Base-by-base conservation (phyloP, 495 filamentous ascomycete genomes). In the Lasiosphaeris hirsuta region DNA sequence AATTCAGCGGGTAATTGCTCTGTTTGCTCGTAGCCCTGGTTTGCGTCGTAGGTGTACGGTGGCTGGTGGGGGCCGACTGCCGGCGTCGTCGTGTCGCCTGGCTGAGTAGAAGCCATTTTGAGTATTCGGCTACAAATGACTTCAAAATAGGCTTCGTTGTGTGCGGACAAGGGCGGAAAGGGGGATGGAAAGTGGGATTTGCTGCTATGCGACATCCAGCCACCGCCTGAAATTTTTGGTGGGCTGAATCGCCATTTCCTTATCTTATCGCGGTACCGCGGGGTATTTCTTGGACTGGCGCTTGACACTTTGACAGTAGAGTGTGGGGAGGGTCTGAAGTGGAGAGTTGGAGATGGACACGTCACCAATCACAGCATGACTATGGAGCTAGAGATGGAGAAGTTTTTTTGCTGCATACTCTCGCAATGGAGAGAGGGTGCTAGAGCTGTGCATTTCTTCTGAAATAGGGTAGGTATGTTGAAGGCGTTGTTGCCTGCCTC, bases 61-160 rank as follows among this genome's bases (percentile, higher is more conserved):
- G 64, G 66, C 51, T 65, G 58, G 39, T 67, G 70, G 35, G 71
- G 65, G 19, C 50, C 84, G 4, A 43, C 49, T n/a, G 51, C 48
- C 10, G 48, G 36, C 6, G 17, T 34, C 10, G 59, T 8, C 23
- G 58, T 13, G 56, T 23, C 40, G 36, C 41, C 52, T 10, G 23
- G 30, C 19, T 65, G 56, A 9, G 59, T 41, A 43, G 62, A 56
- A 14, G 44, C 41, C 39, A 49, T 55, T 41, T 46, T 46, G 36
- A 34, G 19, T 44, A 6, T 13, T 15, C 37, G 3, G 10, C 34
- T 19, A 19, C 34, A 42, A 37, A 39, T 9, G 50, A 33, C 33
- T 49, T 10, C 15, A 33, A 10, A 13, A 5, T 10, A 13, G 46
- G 2, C 19, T 34, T 13, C 23, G 35, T 13, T 9, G 8, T 19